phyloP scores from a whole-genome alignment of 2,329 filamentous ascomycete genomes.

The Pseudonectria buxi region DNA sequence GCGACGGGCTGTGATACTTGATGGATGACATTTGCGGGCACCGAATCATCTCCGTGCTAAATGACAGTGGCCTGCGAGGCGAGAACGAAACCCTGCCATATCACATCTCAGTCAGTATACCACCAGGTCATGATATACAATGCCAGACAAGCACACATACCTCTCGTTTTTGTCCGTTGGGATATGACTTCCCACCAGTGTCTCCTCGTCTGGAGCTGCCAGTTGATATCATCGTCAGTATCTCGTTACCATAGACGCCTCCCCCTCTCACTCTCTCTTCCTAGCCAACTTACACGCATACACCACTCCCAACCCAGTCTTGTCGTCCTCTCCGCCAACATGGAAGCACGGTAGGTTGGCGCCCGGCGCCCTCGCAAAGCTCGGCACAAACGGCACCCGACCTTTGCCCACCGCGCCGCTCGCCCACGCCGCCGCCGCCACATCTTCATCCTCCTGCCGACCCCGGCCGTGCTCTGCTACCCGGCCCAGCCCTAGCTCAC shows the following conservation, averaged over 20 bases:
- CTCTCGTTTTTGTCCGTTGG: slow-evolving; percentile 35
- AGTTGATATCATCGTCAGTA: slow-evolving; percentile 7
- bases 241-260: neutral
- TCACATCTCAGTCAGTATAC: neutral
- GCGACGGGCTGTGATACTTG: slow-evolving; percentile 37
- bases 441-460: slow-evolving; percentile 15
- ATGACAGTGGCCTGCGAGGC: slow-evolving; percentile 10
- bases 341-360: slow-evolving; percentile 35
- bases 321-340: slow-evolving; percentile 32
- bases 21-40: slow-evolving; percentile 39
- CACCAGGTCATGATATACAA: too few relatives aligned
- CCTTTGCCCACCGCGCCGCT: slow-evolving; percentile 34
- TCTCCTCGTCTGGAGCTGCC: slow-evolving; percentile 29
- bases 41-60: slow-evolving; percentile 31
- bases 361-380: slow-evolving; percentile 18
- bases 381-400: slow-evolving; percentile 27
- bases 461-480: slow-evolving; percentile 15
- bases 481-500: slow-evolving; percentile 19
- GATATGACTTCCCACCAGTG: slow-evolving; percentile 35
- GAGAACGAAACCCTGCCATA: too few relatives aligned
- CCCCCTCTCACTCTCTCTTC: neutral
- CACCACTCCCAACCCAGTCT: slow-evolving; percentile 34
- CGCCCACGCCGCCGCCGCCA: slow-evolving; percentile 31
- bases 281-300: slow-evolving; percentile 42
- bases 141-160: slow-evolving; percentile 23